A percentile compares a stretch with the other conserved stretches of the same genome.
phyloP scores from a whole-genome alignment of 768 basidiomycete genomes.

The Hydnum rufescens region DNA sequence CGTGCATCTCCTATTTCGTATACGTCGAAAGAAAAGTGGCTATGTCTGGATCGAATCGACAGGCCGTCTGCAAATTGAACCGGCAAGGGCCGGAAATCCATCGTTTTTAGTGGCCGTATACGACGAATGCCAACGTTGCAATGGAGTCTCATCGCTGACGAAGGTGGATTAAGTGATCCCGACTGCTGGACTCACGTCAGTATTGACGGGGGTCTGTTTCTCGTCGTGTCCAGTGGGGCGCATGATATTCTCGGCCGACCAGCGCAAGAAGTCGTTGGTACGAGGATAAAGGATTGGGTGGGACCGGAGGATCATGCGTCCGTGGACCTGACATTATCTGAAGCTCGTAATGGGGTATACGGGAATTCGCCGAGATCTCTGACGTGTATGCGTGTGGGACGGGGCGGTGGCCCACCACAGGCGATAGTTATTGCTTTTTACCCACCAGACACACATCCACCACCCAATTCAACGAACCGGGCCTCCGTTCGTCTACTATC shows the following conservation, averaged over 20 bases:
- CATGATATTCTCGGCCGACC: constrained; percentile 16
- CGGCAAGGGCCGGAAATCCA: constrained; percentile 85
- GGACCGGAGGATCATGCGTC: neutral
- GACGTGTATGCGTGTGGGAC: neutral
- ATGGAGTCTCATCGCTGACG: constrained; percentile 37
- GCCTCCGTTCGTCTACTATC: too few species aligned
- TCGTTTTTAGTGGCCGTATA: constrained; percentile 70
- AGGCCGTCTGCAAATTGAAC: constrained; percentile 79
- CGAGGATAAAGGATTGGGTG: constrained; percentile 7
- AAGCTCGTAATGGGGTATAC: neutral
- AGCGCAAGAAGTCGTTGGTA: constrained; percentile 19
- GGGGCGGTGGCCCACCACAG: neutral
- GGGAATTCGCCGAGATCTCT: neutral
- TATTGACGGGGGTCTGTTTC: constrained; percentile 18
- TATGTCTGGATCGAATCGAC: constrained; percentile 84
- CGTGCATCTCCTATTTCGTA: constrained; percentile 75
- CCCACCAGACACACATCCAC: too few species aligned
- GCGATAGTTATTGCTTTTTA: neutral
- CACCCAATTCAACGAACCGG: too few species aligned
- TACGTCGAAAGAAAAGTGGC: constrained; percentile 36
- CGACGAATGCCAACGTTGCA: constrained; percentile 39
- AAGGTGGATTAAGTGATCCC: constrained; percentile 28
- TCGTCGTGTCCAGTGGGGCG: constrained; percentile 19
- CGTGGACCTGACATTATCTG: constrained; percentile 1
- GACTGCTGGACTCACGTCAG: constrained; percentile 26